Evolutionary conservation across 345 rosid species (phyloP).

Genomic region (Stellera chamaejasme): DNA sequence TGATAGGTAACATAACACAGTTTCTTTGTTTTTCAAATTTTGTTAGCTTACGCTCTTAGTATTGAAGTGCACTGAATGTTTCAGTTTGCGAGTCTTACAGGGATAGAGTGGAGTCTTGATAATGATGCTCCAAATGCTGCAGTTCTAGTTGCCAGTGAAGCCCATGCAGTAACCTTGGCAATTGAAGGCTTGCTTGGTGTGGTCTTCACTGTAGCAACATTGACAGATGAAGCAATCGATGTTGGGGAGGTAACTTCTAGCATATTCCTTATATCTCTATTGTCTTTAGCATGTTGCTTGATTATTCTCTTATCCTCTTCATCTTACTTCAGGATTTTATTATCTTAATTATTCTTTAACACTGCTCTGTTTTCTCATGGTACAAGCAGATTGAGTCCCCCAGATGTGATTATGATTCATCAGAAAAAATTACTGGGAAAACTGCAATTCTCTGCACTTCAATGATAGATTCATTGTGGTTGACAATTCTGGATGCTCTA

Average conservation of each 20-base stretch:
- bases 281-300: background rate
- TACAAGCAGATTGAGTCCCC: conserved; percentile 83
- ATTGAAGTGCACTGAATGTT: conserved; percentile 8
- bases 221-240: conserved; percentile 95
- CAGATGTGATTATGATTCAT: conserved; percentile 61
- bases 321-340: conserved; percentile 7
- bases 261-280: conserved; percentile 13
- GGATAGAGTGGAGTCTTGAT: conserved; percentile 97
- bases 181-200: conserved; percentile 93
- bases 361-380: conserved; percentile 14
- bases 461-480: conserved; percentile 94
- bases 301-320: background rate
- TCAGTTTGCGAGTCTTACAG: conserved; percentile 30
- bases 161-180: conserved; percentile 92
- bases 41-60: background rate
- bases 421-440: conserved; percentile 47
- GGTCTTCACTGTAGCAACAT: conserved; percentile 85
- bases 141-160: conserved; percentile 99
- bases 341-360: conserved; percentile 10
- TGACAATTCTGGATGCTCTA: conserved; percentile 92
- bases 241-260: conserved; percentile 66
- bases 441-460: conserved; percentile 74
- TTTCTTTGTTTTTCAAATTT: background rate
- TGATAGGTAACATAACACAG: background rate
- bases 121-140: conserved; percentile 96